Percentiles rank a stretch among this genome's conserved stretches.
These are phyloP conservation scores for Penicillium diatomitis DNA, from an alignment of 495 filamentous ascomycete genomes.

Conservation along the genomic window DNA sequence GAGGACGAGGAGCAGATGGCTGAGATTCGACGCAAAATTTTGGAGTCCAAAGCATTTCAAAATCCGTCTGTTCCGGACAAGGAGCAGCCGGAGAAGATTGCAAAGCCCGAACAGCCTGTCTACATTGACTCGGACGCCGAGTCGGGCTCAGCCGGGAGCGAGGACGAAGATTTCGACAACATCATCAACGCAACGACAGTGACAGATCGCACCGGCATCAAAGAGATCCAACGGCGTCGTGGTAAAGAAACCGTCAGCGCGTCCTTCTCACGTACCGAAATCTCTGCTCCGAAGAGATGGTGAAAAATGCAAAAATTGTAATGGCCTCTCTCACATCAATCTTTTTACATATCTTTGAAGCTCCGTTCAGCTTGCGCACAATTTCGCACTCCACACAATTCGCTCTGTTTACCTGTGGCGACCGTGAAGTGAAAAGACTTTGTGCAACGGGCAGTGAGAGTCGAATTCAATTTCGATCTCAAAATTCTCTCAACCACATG, in stretches of 20 bases:
- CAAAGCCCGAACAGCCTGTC: constrained; percentile 29
- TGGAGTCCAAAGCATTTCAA: constrained; percentile 78
- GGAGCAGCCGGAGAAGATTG: constrained; percentile 45
- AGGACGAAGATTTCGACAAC: constrained; percentile 71
- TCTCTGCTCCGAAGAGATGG: constrained; percentile 54
- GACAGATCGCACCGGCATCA: constrained; percentile 72
- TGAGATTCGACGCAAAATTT: constrained; percentile 71
- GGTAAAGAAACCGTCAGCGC: constrained; percentile 41
- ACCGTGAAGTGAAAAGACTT: too few species aligned
- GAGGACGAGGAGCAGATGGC: constrained; percentile 87
- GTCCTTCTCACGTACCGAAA: constrained; percentile 52
- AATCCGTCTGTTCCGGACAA: constrained; percentile 49
- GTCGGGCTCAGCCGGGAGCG: constrained; percentile 60
- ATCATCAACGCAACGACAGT: constrained; percentile 84
- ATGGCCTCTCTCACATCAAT: too few species aligned
- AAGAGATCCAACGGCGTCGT: constrained; percentile 43
- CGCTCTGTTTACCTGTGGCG: too few species aligned
- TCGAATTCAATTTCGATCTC: too few species aligned
- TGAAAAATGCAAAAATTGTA: constrained; percentile 11
- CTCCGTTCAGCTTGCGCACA: too few species aligned
- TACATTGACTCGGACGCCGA: constrained; percentile 63
- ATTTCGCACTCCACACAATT: too few species aligned
- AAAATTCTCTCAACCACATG: too few species aligned
- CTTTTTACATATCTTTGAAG: too few species aligned
- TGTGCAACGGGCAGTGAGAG: too few species aligned